phyloP scores from a whole-genome alignment of 2,329 filamentous ascomycete genomes.

The Ophiostoma australiae region DNA sequence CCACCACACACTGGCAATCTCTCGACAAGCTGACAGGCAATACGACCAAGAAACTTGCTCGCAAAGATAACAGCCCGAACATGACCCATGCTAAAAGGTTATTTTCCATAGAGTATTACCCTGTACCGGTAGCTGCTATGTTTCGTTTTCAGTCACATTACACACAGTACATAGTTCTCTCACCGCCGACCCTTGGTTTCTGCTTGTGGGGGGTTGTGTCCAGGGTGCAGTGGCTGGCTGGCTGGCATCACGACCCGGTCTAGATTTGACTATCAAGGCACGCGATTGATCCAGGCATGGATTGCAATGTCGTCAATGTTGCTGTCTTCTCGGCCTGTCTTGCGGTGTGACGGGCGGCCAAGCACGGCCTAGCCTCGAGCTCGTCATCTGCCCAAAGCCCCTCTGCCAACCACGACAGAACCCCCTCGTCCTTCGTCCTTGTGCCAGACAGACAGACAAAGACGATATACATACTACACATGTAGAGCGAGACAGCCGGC shows the following conservation, averaged over 20 bases:
- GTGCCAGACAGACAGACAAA: neutral
- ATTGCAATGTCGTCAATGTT: too few species aligned
- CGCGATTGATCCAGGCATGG: too few species aligned
- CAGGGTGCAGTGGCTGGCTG: neutral
- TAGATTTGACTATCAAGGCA: neutral
- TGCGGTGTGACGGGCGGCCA: neutral
- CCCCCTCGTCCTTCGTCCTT: too few species aligned
- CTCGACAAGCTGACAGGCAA: neutral
- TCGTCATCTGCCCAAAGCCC: neutral
- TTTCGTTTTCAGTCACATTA: neutral
- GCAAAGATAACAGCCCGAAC: neutral
- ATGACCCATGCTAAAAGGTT: neutral
- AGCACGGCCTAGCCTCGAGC: neutral
- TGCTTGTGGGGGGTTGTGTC: neutral
- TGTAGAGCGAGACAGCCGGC: too few species aligned
- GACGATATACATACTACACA: neutral
- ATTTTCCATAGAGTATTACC: neutral
- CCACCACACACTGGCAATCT: constrained; percentile 4
- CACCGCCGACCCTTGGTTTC: neutral
- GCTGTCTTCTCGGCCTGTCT: neutral
- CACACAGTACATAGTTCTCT: neutral
- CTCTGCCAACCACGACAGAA: neutral
- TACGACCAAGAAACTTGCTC: constrained; percentile 10
- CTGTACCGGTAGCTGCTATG: neutral
- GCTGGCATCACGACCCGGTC: neutral